phyloP scores from a whole-genome alignment of 306 rosid species.

The Quercus suber region DNA sequence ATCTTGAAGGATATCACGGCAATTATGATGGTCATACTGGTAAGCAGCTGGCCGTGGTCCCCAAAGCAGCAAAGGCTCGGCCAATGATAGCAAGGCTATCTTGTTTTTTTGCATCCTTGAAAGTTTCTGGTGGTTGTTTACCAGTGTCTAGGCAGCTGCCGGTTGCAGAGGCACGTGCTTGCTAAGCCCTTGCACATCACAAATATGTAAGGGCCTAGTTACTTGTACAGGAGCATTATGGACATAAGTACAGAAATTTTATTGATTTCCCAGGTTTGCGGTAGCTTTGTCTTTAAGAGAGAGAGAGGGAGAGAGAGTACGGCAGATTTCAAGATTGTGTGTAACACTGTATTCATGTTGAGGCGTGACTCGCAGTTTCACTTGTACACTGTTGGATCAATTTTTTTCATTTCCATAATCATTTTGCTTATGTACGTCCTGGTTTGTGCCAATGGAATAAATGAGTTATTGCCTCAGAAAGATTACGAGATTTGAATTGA shows the following conservation, averaged over 20 bases:
- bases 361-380: slow-evolving; percentile 12
- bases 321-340: slow-evolving; percentile 33
- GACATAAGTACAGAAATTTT: slow-evolving; percentile 33
- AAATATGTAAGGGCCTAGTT: slow-evolving; percentile 24
- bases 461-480: no score
- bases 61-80: slow-evolving; percentile 48
- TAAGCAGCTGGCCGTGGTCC: slow-evolving; percentile 58
- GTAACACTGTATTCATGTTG: slow-evolving; percentile 21
- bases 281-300: slow-evolving; percentile 51
- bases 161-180: slow-evolving; percentile 86
- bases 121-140: slow-evolving; percentile 54
- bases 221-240: slow-evolving; percentile 38
- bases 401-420: slow-evolving; percentile 4
- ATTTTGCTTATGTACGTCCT: background rate
- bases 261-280: slow-evolving; percentile 27
- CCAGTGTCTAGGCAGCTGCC: slow-evolving; percentile 64
- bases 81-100: slow-evolving; percentile 87
- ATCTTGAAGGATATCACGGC: slow-evolving; percentile 87
- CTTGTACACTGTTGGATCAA: slow-evolving; percentile 12
- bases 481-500: background rate
- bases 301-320: slow-evolving; percentile 30
- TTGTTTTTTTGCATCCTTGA: slow-evolving; percentile 80
- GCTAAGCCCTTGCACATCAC: slow-evolving; percentile 41
- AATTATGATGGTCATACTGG: slow-evolving; percentile 31
- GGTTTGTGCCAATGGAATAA: background rate